phyloP scores from a whole-genome alignment of 2,329 filamentous ascomycete species.

The Xylaria sp. region DNA sequence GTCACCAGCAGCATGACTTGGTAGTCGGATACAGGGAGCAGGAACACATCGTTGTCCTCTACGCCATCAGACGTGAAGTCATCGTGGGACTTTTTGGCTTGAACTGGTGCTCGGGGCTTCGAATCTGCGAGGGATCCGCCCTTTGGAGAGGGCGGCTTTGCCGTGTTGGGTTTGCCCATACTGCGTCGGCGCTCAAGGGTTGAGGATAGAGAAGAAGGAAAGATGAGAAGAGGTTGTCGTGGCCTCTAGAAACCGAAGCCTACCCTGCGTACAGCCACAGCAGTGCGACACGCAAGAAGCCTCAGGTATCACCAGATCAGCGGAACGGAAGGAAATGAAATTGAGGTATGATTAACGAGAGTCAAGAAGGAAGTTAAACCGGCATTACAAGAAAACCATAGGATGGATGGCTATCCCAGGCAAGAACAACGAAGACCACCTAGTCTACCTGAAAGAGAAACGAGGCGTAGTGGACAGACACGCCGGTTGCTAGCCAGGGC shows the following conservation, averaged over 20 bases:
- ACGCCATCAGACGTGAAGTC: slow-evolving; percentile 84
- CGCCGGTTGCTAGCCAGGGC: slow-evolving; percentile 15
- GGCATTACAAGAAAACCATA: slow-evolving; percentile 52
- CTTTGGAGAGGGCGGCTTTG: slow-evolving; percentile 52
- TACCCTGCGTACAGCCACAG: slow-evolving; percentile 22
- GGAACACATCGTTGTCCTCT: slow-evolving; percentile 89
- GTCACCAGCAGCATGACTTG: slow-evolving; percentile 78
- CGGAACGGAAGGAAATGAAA: slow-evolving; percentile 39
- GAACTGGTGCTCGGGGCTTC: slow-evolving; percentile 47
- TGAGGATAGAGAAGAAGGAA: slow-evolving; percentile 16
- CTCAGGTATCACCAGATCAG: slow-evolving; percentile 26
- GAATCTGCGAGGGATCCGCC: slow-evolving; percentile 42
- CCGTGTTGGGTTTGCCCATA: slow-evolving; percentile 55
- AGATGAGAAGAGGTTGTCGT: slow-evolving; percentile 41
- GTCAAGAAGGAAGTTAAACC: slow-evolving; percentile 53
- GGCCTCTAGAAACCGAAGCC: slow-evolving; percentile 38
- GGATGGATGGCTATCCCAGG: slow-evolving; percentile 30
- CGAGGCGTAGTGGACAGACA: slow-evolving; percentile 21
- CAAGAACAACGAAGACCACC: slow-evolving; percentile 38
- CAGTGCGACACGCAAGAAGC: slow-evolving; percentile 32
- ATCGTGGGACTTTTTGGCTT: slow-evolving; percentile 51
- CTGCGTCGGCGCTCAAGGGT: slow-evolving; percentile 31
- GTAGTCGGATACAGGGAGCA: slow-evolving; percentile 86
- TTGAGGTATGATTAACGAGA: slow-evolving; percentile 51
- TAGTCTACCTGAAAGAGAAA: slow-evolving; percentile 29